phyloP scores from a whole-genome alignment of 768 basidiomycete species.

The Xanthoconium purpureum region DNA sequence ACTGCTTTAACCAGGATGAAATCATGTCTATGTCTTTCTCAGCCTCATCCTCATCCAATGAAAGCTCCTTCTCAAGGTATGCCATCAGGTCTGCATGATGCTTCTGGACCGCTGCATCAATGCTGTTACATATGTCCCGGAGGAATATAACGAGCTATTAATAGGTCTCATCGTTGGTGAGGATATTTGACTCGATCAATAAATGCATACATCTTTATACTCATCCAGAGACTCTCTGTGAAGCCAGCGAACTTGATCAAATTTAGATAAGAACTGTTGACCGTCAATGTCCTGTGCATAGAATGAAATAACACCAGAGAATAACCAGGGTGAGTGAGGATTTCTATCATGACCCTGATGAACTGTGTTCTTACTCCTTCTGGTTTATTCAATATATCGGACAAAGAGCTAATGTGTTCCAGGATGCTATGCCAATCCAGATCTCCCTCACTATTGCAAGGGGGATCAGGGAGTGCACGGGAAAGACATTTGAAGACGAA shows the following conservation, averaged over 20 bases:
- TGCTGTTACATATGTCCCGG: not conserved
- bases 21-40: not conserved
- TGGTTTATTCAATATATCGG: not conserved
- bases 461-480: not conserved
- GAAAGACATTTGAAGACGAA: not conserved
- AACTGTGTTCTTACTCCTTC: not conserved
- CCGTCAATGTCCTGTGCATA: not conserved
- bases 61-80: not conserved
- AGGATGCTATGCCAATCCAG: not conserved
- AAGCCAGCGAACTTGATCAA: not conserved
- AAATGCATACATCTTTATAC: not conserved
- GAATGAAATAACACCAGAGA: not conserved
- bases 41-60: not conserved
- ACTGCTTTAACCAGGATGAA: not conserved
- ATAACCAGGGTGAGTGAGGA: not conserved
- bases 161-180: no score
- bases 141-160: not conserved
- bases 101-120: not conserved
- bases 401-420: not conserved
- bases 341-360: not conserved
- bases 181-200: not conserved
- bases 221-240: not conserved
- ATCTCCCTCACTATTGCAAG: not conserved
- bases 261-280: not conserved
- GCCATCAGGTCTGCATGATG: not conserved